phyloP scores from a whole-genome alignment of 768 basidiomycete genomes.

The Boletus subcaerulescens region DNA sequence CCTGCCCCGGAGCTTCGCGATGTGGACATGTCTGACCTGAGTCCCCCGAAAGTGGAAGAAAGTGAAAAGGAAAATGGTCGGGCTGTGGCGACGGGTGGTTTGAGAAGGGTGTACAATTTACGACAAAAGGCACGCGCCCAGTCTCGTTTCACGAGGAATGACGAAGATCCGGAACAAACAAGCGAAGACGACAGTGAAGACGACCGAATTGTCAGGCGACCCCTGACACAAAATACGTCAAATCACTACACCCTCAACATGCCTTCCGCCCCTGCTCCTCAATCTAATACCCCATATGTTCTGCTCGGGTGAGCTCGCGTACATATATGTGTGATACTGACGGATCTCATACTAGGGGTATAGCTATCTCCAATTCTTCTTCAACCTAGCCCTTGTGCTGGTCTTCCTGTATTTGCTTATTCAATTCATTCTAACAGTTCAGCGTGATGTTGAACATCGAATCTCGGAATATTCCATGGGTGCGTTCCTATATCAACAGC shows the following conservation, averaged over 20 bases:
- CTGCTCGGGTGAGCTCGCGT: slow-evolving; percentile 68
- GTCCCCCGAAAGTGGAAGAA: slow-evolving; percentile 52
- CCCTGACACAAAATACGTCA: slow-evolving; percentile 55
- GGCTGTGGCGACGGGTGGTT: slow-evolving; percentile 58
- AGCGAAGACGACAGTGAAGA: slow-evolving; percentile 51
- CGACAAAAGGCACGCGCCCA: slow-evolving; percentile 48
- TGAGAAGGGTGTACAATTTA: slow-evolving; percentile 63
- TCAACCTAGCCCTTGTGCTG: slow-evolving; percentile 81
- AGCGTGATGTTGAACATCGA: slow-evolving; percentile 84
- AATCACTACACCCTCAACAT: slow-evolving; percentile 86
- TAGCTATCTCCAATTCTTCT: slow-evolving; percentile 92
- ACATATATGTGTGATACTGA: slow-evolving; percentile 8
- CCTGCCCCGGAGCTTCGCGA: slow-evolving; percentile 52
- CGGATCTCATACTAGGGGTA: slow-evolving; percentile 7
- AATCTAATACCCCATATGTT: slow-evolving; percentile 73
- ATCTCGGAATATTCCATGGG: slow-evolving; percentile 88
- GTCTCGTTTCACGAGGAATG: slow-evolving; percentile 19
- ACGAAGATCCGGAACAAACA: slow-evolving; percentile 35
- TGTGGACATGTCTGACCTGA: slow-evolving; percentile 73
- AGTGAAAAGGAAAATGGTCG: slow-evolving; percentile 40
- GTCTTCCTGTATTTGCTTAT: slow-evolving; percentile 82
- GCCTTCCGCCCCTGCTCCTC: slow-evolving; percentile 53
- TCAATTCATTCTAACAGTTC: slow-evolving; percentile 86
- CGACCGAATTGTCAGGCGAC: slow-evolving; percentile 32
- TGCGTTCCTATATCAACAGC: slow-evolving; percentile 30